Base-by-base conservation (phyloP, 257 asterid species). In the Rauvolfia tetraphylla region DNA sequence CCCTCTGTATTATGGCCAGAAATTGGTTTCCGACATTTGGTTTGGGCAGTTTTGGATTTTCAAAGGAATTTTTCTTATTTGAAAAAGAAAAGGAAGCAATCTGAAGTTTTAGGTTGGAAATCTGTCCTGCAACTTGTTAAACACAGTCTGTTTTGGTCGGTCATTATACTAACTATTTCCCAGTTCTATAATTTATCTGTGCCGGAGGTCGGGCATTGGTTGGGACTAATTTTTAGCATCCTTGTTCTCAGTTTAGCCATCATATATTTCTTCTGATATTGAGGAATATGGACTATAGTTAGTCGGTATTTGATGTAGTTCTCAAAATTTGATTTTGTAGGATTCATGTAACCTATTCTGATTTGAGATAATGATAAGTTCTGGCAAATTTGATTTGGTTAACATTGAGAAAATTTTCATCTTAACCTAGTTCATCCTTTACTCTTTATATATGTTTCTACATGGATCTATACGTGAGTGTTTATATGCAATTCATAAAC, bases 1-100 rank as follows among this genome's bases (percentile, higher is more conserved):
- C 96, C 97, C 17, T 31, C 78, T 12, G 80, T 75, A 48, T 89
- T 91, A 22, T 92, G 97, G 97, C 98, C 98, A 0, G 98, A 91
- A 34, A 86, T 92, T 53, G 91, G 96, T 74, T 85, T 88, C 5
- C 39, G 91, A 80, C 97, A 91, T 85, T 79, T 91, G 84, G 86
- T 91, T 56, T 78, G 82, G 59, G 94, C 81, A 25, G 78, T 92
- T 78, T 39, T 89, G 76, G 91, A 91, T 36, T 92, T 82, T 68
- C 98, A 92, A 75, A 84, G 91, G 81, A 86, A 77, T 74, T 78
- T 33, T 66, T 59, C 79, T 42, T 88, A 83, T 76, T 66, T 89
- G 83, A 84, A 83, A 76, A 84, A 75, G 85, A 88, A 86, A 78
- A 67, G 71, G 81, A 86, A 88, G 74, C 89, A 75, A 17, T 75